These are phyloP conservation scores for Picea sitchensis DNA, from an alignment of 75 land plant genomes.

Conservation along the genomic window DNA sequence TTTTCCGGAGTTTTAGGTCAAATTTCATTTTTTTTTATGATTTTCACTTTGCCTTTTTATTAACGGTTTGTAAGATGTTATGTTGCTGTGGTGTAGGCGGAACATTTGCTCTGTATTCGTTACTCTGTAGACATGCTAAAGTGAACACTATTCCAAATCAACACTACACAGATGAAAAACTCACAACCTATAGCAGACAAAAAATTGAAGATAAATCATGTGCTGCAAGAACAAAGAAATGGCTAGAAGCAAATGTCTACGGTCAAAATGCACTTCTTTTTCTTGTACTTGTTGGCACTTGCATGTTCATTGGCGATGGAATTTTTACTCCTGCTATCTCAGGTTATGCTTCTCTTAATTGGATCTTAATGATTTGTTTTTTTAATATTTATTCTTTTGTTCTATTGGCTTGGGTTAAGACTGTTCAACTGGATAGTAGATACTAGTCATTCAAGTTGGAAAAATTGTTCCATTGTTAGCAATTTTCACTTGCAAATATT, in stretches of 20 bases:
- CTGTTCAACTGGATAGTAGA: too few relatives aligned
- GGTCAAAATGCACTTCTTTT: slow-evolving; percentile 55
- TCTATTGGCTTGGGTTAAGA: too few relatives aligned
- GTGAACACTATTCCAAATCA: slow-evolving; percentile 71
- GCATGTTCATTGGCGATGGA: slow-evolving; percentile 89
- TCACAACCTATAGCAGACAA: slow-evolving; percentile 66
- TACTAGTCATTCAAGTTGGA: too few relatives aligned
- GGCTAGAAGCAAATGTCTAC: slow-evolving; percentile 40
- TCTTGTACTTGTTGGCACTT: slow-evolving; percentile 75
- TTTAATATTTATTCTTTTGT: neutral
- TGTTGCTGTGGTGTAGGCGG: slow-evolving; percentile 43
- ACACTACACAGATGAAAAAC: slow-evolving; percentile 59
- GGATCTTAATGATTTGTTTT: neutral
- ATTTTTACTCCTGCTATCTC: slow-evolving; percentile 90
- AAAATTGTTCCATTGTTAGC: too few relatives aligned
- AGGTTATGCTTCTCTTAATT: slow-evolving; percentile 30
- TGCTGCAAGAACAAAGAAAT: slow-evolving; percentile 62
- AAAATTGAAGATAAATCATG: slow-evolving; percentile 47
- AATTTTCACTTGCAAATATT: too few relatives aligned
- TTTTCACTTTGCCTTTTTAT: too few relatives aligned
- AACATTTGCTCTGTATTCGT: slow-evolving; percentile 76
- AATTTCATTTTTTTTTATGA: too few relatives aligned
- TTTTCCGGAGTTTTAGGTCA: too few relatives aligned
- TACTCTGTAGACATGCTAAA: slow-evolving; percentile 73
- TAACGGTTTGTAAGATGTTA: too few relatives aligned